Percentiles rank a stretch among this genome's conserved stretches.
Evolutionary conservation across 2,329 filamentous ascomycete species (phyloP).

Genomic region (Stagonosporopsis vannaccii): DNA sequence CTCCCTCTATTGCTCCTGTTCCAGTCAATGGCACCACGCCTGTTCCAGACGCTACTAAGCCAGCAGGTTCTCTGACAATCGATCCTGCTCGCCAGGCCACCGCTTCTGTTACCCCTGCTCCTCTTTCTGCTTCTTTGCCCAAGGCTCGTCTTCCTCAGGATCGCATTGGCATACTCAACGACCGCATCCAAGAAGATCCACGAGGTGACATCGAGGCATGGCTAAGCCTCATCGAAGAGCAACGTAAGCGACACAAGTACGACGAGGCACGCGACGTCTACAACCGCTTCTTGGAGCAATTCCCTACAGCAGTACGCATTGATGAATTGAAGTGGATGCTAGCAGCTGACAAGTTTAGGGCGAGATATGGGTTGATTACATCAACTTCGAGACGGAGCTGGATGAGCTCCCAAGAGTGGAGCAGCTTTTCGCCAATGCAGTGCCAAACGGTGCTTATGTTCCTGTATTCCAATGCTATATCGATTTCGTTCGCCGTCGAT

Average conservation of each 20-base stretch:
- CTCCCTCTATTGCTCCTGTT: constrained; percentile 60
- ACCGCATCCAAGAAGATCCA: constrained; percentile 89
- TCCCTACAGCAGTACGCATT: constrained; percentile 85
- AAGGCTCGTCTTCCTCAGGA: constrained; percentile 72
- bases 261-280: constrained; percentile 83
- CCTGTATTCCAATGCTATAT: constrained; percentile 92
- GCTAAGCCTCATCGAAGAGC: constrained; percentile 84
- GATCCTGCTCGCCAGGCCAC: constrained; percentile 49
- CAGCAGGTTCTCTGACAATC: constrained; percentile 39
- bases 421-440: constrained; percentile 79
- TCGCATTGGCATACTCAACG: constrained; percentile 81
- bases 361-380: constrained; percentile 88
- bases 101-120: constrained; percentile 47
- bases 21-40: constrained; percentile 54
- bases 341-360: constrained; percentile 70
- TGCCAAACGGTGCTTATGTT: constrained; percentile 81
- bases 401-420: constrained; percentile 85
- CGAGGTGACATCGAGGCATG: constrained; percentile 93
- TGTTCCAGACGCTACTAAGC: constrained; percentile 47
- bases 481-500: constrained; percentile 90
- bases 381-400: constrained; percentile 86
- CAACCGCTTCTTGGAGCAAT: constrained; percentile 84
- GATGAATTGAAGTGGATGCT: constrained; percentile 8
- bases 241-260: constrained; percentile 80
- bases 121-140: constrained; percentile 42